Evolutionary conservation across 2,329 filamentous ascomycete species (phyloP).

Genomic region (Fusarium circinatum): DNA sequence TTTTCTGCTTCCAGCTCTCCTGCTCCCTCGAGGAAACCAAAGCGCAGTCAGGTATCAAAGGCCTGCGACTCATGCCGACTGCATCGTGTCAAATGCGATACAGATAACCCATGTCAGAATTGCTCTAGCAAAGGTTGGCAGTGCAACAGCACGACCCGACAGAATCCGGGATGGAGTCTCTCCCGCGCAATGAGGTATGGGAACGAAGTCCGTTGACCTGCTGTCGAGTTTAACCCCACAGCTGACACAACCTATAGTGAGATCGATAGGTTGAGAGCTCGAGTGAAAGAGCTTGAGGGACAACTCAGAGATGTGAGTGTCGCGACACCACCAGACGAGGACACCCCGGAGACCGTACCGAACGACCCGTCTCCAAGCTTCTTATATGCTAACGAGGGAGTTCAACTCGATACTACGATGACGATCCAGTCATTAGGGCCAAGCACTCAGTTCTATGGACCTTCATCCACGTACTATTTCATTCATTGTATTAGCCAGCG

Average conservation of each 20-base stretch:
- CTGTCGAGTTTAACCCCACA: too few relatives aligned
- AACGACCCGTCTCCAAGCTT: rapidly evolving
- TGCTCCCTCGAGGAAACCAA: rapidly evolving
- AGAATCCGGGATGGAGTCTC: not conserved
- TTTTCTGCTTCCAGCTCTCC: not conserved
- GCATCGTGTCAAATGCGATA: not conserved
- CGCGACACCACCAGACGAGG: rapidly evolving
- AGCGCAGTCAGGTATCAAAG: not conserved
- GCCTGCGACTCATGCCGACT: not conserved
- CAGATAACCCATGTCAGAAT: not conserved
- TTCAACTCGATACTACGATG: not conserved
- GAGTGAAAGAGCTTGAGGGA: not conserved
- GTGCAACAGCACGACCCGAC: not conserved
- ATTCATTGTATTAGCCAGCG: not conserved
- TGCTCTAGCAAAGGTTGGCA: not conserved
- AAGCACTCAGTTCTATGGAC: not conserved
- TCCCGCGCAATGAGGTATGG: not conserved
- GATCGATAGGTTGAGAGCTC: not conserved
- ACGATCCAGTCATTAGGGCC: rapidly evolving
- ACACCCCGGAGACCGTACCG: rapidly evolving
- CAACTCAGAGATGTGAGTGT: not conserved
- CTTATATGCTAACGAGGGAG: not conserved
- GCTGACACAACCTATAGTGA: not conserved
- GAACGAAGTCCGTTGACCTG: rapidly evolving
- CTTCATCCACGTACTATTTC: not conserved